These are phyloP conservation scores for Quercus rubra DNA, from an alignment of 306 rosid species.

Conservation along the genomic window DNA sequence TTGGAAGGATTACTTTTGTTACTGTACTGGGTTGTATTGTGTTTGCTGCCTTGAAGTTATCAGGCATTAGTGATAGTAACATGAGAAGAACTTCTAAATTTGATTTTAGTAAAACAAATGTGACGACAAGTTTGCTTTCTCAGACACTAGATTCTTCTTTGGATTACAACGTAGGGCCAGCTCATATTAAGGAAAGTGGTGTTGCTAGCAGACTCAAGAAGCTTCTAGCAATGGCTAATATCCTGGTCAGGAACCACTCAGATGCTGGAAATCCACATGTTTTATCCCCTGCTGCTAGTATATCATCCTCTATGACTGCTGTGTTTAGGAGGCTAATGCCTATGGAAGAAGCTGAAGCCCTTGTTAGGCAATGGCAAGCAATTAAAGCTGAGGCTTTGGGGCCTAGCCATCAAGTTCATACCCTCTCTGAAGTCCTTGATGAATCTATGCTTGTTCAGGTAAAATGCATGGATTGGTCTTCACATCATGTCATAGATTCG, in stretches of 20 bases:
- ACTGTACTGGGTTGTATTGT: conserved; percentile 68
- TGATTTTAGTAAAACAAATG: conserved; percentile 35
- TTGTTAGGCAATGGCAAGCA: conserved; percentile 89
- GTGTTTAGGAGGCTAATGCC: conserved; percentile 58
- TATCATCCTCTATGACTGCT: conserved; percentile 40
- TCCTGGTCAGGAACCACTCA: conserved; percentile 34
- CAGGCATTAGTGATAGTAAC: conserved; percentile 42
- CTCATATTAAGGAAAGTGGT: conserved; percentile 46
- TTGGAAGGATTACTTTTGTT: conserved; percentile 44
- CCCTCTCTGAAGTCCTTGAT: conserved; percentile 73
- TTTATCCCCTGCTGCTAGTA: conserved; percentile 27
- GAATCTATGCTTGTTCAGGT: conserved; percentile 97
- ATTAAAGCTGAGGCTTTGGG: conserved; percentile 94
- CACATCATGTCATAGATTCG: neutral
- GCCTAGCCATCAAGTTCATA: conserved; percentile 64
- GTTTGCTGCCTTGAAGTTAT: conserved; percentile 60
- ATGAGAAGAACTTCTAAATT: conserved; percentile 40
- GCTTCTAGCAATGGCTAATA: conserved; percentile 42
- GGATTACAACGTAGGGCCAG: conserved; percentile 46
- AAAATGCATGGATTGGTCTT: conserved; percentile 21
- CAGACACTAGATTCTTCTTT: conserved; percentile 48
- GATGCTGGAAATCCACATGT: conserved; percentile 35
- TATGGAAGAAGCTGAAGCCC: conserved; percentile 83
- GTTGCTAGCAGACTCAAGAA: conserved; percentile 46
- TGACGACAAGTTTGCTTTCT: conserved; percentile 24